Base-by-base conservation (phyloP, 2,329 filamentous ascomycete species). In the Berkeleyomyces rouxiae region DNA sequence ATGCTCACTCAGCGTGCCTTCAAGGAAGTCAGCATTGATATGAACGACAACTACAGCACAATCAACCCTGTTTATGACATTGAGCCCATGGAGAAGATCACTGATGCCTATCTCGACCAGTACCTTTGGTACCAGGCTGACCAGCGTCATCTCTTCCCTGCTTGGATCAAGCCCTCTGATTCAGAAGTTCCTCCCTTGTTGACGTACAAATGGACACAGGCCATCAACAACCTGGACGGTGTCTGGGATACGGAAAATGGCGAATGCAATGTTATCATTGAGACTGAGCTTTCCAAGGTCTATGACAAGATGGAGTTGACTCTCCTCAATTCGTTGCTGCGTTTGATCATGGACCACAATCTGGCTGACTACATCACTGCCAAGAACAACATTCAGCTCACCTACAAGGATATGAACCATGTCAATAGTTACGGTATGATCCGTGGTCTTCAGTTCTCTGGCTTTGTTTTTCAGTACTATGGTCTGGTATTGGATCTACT, bases 381-480 rank as follows among this genome's bases (percentile, higher is more conserved):
- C 44, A 99, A 99, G 82, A 99, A 99, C 79, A 99, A 99, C 71
- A 93, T 99, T 10, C 92, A 96, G 72, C 82, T 99, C 66, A 96
- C 95, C 66, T 99, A 99, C 79, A 99, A 99, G 77, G 93, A 99
- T 69, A 99, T 99, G 93, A 97, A 96, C 71, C 93, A 99, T 70
- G 93, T 95, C 71, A 99, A 99, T 75, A 95, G 90, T 71, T 99
- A 97, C 71, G 93, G 93, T 68, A 88, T 99, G 87, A 96, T 99
- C 69, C 90, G 93, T 70, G 93, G 95, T 68, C 80, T 99, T 13
- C 95, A 99, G 68, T 99, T 99, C 75, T 96, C 93, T 1, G 93
- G 90, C 0, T 99, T 99, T 66, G 93, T 99, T 31, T 99, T 99
- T 81, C 93, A 99, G 72, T 99, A 91, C 79, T 99, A 99, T 69